Base-by-base conservation (phyloP, 495 filamentous ascomycete genomes). In the Xylaria intraflava region DNA sequence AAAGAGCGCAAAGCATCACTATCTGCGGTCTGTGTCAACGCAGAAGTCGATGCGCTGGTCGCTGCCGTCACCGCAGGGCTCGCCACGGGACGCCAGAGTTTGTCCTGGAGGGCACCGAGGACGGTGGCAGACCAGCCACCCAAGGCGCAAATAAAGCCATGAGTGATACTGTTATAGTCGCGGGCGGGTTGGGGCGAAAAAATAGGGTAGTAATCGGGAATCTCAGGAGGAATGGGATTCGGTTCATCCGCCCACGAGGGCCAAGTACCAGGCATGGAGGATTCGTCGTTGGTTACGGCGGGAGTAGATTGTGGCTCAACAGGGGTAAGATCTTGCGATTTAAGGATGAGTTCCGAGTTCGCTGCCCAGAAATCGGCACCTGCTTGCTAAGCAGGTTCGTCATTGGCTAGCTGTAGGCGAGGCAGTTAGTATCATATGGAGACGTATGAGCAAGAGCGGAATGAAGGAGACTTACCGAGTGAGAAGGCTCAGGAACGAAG, bases 311-410 rank as follows among this genome's bases (percentile, higher is more conserved):
- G 1, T 30, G 48, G 10, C 20, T 50, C 36, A 27, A 23, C 38
- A 17, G 49, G 14, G 6, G 51, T 14, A 29, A 23, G 8, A 6
- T 12, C 24, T 26, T 29, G 23, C n/a, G 51, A 11, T 54, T 12
- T 19, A 29, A 20, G 24, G 33, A 23, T 30, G 8, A 10, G n/a
- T 46, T 46, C 41, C 29, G 44, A 30, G 26, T 26, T 49, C 9
- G 45, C 27, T 35, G 44, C 12, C 45, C 43, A 10, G 31, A 23
- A 33, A 35, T 55, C 45, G 43, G 36, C 16, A 11, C 24, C 52
- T 55, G 52, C 45, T 43, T 41, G 16, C 52, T 55, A 55, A 46
- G 29, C 52, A 55, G 45, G 52, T 7, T 43, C 44, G 45, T 23
- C 52, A 48, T 55, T 31, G 44, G 52, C 9, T 19, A 46, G 16